Conservation (phyloP, 1,284 basidiomycete genomes). For the Coniophora puteana region DNA sequence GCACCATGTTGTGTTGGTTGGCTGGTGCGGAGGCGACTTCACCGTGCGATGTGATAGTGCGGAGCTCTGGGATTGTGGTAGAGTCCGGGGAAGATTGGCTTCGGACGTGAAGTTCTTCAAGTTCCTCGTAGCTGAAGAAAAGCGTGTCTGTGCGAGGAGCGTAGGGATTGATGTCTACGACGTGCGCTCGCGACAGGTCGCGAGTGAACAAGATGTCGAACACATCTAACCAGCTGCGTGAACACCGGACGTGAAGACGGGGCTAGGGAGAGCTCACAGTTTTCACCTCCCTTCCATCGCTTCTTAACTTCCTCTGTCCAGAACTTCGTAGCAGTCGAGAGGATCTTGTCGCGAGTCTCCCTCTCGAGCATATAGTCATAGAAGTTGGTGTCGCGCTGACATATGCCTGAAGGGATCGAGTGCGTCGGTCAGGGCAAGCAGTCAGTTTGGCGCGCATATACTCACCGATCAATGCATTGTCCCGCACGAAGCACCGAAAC, state of each 20-base stretch:
- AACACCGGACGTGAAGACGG: not conserved
- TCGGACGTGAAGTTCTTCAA: slow-evolving; percentile 42
- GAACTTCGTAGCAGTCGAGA: slow-evolving; percentile 51
- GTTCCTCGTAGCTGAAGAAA: slow-evolving; percentile 81
- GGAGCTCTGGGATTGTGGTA: slow-evolving; percentile 45
- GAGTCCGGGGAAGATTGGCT: slow-evolving; percentile 1
- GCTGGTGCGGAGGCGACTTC: slow-evolving; percentile 73
- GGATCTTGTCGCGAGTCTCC: slow-evolving; percentile 51
- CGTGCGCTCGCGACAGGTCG: slow-evolving; percentile 67
- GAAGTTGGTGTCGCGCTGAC: slow-evolving; percentile 88
- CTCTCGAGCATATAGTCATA: slow-evolving; percentile 84
- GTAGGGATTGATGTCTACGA: slow-evolving; percentile 92
- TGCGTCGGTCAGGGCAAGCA: not conserved
- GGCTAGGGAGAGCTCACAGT: slow-evolving; percentile 54
- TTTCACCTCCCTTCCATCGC: slow-evolving; percentile 54
- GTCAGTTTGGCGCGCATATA: slow-evolving; percentile 3
- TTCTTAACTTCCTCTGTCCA: slow-evolving; percentile 66
- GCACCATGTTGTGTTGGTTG: slow-evolving; percentile 90
- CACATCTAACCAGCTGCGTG: slow-evolving; percentile 48
- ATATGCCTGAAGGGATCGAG: slow-evolving; percentile 54
- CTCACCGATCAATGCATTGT: slow-evolving; percentile 67
- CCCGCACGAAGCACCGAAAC: slow-evolving; percentile 83
- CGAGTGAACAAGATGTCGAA: slow-evolving; percentile 89
- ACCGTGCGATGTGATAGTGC: slow-evolving; percentile 69
- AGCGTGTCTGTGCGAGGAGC: slow-evolving; percentile 82